Evolutionary conservation across 2,329 filamentous ascomycete species (phyloP).

Genomic region (Dactylonectria estremocensis): DNA sequence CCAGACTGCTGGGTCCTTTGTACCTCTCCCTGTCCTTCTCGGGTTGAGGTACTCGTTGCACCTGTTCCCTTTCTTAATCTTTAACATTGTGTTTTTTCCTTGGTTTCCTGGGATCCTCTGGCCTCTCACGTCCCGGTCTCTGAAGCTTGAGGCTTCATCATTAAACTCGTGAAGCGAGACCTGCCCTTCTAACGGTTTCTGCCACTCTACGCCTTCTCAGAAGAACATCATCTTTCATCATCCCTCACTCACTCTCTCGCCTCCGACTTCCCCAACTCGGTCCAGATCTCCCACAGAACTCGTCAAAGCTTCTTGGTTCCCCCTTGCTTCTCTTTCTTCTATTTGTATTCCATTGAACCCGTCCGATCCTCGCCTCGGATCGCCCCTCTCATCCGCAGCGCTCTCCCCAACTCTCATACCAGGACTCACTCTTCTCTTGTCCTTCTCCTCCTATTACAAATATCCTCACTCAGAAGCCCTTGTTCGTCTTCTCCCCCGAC

Average conservation of each 20-base stretch:
- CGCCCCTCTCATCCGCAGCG: not conserved
- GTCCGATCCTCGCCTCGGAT: not conserved
- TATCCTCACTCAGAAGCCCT: conserved; percentile 12
- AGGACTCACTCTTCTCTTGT: not conserved
- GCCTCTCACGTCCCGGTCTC: too few species aligned
- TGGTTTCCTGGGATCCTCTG: too few species aligned
- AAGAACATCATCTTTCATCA: not conserved
- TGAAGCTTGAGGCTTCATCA: not conserved
- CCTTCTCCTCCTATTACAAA: too few species aligned
- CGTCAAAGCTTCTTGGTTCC: not conserved
- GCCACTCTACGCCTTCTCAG: not conserved
- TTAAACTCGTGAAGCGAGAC: not conserved
- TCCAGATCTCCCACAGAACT: conserved; percentile 8
- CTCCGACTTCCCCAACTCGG: not conserved
- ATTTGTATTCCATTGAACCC: conserved; percentile 27
- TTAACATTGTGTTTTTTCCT: not conserved
- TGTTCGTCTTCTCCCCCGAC: conserved; percentile 4
- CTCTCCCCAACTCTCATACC: not conserved
- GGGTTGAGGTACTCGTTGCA: not conserved
- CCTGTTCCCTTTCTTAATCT: conserved; percentile 28
- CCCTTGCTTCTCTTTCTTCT: conserved; percentile 6
- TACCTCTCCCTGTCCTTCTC: conserved; percentile 35
- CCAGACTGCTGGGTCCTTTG: conserved; percentile 49
- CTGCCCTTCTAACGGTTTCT: not conserved
- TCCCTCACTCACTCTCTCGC: not conserved